Percentiles rank a stretch among this genome's conserved stretches.
Conservation (phyloP, 1,284 basidiomycete species). For the Xerocomus alliaceus region DNA sequence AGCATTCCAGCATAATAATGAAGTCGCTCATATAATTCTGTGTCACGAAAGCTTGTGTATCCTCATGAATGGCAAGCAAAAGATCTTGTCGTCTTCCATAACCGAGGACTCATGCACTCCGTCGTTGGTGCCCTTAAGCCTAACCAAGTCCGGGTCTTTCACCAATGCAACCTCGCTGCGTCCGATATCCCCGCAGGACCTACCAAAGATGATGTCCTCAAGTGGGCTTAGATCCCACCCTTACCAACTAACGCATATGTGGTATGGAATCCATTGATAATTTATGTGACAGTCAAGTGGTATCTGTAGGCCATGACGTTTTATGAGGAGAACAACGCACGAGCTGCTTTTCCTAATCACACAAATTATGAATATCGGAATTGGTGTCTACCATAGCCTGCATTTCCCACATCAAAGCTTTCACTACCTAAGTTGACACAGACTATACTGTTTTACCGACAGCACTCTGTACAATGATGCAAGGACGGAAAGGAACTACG, state of each 20-base stretch:
- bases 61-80: conserved; percentile 58
- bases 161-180: conserved; percentile 74
- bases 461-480: too few species aligned
- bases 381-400: too few species aligned
- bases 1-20: background rate
- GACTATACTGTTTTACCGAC: too few species aligned
- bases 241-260: too few species aligned
- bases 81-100: conserved; percentile 13
- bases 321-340: background rate
- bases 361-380: too few species aligned
- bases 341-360: too few species aligned
- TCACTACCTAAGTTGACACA: too few species aligned
- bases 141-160: conserved; percentile 69
- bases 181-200: conserved; percentile 60
- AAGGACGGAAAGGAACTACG: too few species aligned
- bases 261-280: background rate
- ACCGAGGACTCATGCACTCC: conserved; percentile 15
- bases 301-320: background rate
- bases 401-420: too few species aligned
- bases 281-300: background rate
- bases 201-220: conserved; percentile 11
- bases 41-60: conserved; percentile 53
- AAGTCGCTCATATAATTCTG: background rate
- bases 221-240: conserved; percentile 9
- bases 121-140: conserved; percentile 72